Evolutionary conservation across 2,329 filamentous ascomycete genomes (phyloP).

Genomic region (Pyrenochaeta sp.): DNA sequence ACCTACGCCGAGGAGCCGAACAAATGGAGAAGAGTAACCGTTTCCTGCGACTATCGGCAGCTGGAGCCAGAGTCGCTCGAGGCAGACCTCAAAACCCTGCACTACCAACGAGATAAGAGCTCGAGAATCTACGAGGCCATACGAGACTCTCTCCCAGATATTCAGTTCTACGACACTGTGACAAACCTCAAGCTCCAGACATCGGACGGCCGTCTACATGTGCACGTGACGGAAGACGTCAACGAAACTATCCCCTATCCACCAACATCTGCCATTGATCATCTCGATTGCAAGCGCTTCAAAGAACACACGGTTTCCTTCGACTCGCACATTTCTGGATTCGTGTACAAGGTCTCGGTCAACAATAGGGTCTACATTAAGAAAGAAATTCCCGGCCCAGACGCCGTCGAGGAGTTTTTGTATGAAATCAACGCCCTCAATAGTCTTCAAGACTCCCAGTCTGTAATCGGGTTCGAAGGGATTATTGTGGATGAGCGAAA

Average conservation of each 20-base stretch:
- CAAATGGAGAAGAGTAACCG: conserved; percentile 85
- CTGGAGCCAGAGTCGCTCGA: conserved; percentile 84
- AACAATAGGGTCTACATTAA: conserved; percentile 81
- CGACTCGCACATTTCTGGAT: conserved; percentile 92
- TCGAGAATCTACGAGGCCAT: conserved; percentile 94
- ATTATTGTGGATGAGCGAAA: conserved; percentile 82
- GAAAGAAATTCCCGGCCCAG: conserved; percentile 96
- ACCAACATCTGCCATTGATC: conserved; percentile 72
- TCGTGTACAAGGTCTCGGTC: conserved; percentile 90
- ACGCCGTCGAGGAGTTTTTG: conserved; percentile 93
- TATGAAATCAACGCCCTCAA: conserved; percentile 98
- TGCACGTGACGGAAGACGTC: conserved; percentile 96
- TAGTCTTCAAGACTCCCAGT: conserved; percentile 72
- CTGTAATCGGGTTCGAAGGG: conserved; percentile 86
- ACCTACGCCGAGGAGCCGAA: conserved; percentile 85
- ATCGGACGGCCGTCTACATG: conserved; percentile 83
- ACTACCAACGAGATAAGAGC: conserved; percentile 90
- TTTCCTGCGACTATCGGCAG: conserved; percentile 90
- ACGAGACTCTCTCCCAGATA: conserved; percentile 87
- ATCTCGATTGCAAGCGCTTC: conserved; percentile 67
- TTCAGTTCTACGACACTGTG: conserved; percentile 94
- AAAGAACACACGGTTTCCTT: conserved; percentile 81
- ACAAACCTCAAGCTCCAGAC: conserved; percentile 96
- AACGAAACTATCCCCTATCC: conserved; percentile 95
- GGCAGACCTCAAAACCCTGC: conserved; percentile 76